Evolutionary conservation across 805 yeast species (phyloP).

Genomic region (Barnettozyma californica): DNA sequence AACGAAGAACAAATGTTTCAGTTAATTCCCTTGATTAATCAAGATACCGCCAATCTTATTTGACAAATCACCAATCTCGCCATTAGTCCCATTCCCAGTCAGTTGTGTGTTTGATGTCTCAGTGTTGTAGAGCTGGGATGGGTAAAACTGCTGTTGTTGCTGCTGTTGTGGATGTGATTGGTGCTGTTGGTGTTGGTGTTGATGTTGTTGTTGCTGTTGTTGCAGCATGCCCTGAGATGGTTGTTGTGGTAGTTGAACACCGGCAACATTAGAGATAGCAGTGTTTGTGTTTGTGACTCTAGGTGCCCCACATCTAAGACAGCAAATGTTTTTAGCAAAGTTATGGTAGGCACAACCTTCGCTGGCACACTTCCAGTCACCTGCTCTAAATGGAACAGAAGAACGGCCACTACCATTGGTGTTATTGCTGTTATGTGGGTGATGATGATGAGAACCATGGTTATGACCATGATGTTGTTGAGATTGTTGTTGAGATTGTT

Average conservation of each 20-base stretch:
- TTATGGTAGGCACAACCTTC: conserved; percentile 83
- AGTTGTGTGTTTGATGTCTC: neutral
- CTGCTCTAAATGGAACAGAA: conserved; percentile 90
- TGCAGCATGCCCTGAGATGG: conserved; percentile 1
- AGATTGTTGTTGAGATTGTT: conserved; percentile 7
- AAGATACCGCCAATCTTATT: conserved; percentile 18
- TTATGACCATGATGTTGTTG: conserved; percentile 5
- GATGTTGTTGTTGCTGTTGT: conserved; percentile 7
- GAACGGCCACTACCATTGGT: conserved; percentile 28
- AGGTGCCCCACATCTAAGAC: conserved; percentile 85
- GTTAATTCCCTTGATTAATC: conserved; percentile 10
- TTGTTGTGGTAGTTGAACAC: neutral
- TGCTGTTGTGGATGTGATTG: conserved; percentile 7
- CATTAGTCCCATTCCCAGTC: conserved; percentile 4
- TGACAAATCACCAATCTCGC: conserved; percentile 17
- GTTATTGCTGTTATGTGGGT: conserved; percentile 15
- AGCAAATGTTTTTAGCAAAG: conserved; percentile 83
- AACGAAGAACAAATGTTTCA: neutral
- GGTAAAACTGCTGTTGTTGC: conserved; percentile 8
- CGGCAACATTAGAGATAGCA: neutral
- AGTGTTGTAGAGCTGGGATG: conserved; percentile 1
- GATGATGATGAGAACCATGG: conserved; percentile 1
- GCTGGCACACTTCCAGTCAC: conserved; percentile 89
- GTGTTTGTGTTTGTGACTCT: conserved; percentile 27
- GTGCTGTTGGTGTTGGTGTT: conserved; percentile 11